Evolutionary conservation across 148 eudicot genomes (phyloP).

Genomic region (Salicornia ramosissima): DNA sequence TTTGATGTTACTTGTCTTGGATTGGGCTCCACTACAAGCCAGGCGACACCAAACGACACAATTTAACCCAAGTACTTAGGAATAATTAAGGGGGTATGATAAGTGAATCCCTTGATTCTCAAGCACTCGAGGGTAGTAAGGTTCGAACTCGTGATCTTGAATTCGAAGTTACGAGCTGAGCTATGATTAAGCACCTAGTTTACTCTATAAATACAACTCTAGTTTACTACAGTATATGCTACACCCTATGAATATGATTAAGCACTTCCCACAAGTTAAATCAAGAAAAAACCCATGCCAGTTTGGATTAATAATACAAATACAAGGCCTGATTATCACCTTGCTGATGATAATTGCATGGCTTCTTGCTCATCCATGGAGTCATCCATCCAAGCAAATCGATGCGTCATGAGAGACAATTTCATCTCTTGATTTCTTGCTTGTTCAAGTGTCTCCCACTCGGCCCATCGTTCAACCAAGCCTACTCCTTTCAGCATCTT

Average conservation of each 20-base stretch:
- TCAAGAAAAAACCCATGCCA: not conserved
- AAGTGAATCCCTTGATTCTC: too few relatives aligned
- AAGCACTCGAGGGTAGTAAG: too few relatives aligned
- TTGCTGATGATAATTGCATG: constrained; percentile 77
- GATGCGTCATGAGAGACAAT: constrained; percentile 46
- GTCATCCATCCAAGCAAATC: constrained; percentile 76
- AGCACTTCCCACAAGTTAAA: not conserved
- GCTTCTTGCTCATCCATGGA: constrained; percentile 75
- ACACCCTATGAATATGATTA: not conserved
- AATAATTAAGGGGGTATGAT: too few relatives aligned
- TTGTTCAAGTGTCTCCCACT: constrained; percentile 83
- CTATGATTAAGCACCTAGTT: too few relatives aligned
- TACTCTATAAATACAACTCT: not conserved
- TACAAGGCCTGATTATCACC: constrained; percentile 30
- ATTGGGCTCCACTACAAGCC: too few relatives aligned
- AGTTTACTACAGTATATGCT: not conserved
- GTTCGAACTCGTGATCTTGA: too few relatives aligned
- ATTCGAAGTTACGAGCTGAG: too few relatives aligned
- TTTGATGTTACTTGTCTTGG: too few relatives aligned
- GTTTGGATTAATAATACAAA: constrained; percentile 4
- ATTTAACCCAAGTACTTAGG: too few relatives aligned
- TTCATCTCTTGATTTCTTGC: constrained; percentile 47
- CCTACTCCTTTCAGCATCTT: constrained; percentile 74
- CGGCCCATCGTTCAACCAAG: constrained; percentile 73
- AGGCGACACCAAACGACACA: too few relatives aligned